A percentile compares a stretch with the other conserved stretches of the same genome.
Evolutionary conservation across 306 rosid genomes (phyloP).

Genomic region (Trifolium subterraneum): DNA sequence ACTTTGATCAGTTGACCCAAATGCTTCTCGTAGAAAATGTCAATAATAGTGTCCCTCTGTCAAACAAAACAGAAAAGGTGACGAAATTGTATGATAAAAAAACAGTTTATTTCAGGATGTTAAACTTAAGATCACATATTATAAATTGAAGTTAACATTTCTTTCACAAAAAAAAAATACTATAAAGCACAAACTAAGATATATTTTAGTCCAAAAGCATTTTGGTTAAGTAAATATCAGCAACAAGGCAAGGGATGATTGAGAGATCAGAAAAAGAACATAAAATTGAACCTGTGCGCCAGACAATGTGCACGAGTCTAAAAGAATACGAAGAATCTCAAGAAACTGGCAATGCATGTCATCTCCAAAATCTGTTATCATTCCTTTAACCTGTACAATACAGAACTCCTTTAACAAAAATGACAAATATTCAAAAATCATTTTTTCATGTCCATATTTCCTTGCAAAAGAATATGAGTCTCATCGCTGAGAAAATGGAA

Average conservation of each 20-base stretch:
- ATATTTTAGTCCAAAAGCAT: neutral
- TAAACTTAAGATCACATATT: neutral
- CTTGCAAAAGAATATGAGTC: constrained; percentile 8
- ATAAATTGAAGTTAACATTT: neutral
- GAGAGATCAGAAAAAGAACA: constrained; percentile 18
- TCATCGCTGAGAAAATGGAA: neutral
- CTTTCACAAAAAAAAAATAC: neutral
- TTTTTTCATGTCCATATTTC: neutral
- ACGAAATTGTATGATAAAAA: constrained; percentile 9
- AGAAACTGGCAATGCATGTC: constrained; percentile 95
- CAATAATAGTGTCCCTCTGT: constrained; percentile 87
- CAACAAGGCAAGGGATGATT: constrained; percentile 13
- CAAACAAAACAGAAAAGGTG: constrained; percentile 44
- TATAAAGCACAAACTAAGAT: neutral
- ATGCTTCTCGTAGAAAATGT: constrained; percentile 93
- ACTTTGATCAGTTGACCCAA: constrained; percentile 80
- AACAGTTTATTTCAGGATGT: neutral
- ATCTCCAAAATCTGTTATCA: constrained; percentile 92
- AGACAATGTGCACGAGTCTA: constrained; percentile 82
- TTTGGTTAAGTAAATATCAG: neutral
- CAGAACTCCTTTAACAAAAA: constrained; percentile 15
- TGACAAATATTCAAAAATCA: constrained; percentile 16
- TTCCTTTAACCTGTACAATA: constrained; percentile 72
- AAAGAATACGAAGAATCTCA: constrained; percentile 89
- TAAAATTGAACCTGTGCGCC: constrained; percentile 75